Evolutionary conservation across 2,329 filamentous ascomycete genomes (phyloP).

Genomic region (Macrophomina pseudophaseolina): DNA sequence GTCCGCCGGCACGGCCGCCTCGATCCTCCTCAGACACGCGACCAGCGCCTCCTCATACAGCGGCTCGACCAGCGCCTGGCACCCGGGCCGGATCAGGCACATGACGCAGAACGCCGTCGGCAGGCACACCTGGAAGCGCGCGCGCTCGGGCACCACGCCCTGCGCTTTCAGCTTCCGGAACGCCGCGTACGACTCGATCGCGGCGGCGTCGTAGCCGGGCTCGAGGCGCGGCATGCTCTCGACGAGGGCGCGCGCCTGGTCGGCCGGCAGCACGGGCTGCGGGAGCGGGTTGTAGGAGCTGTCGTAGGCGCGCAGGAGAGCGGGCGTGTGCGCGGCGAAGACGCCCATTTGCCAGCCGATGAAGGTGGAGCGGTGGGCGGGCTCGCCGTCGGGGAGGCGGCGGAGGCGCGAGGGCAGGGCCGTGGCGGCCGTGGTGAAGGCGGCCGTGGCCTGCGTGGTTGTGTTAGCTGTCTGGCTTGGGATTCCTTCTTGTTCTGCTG

Average conservation of each 20-base stretch:
- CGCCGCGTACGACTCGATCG: slow-evolving; percentile 40
- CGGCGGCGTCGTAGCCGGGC: slow-evolving; percentile 41
- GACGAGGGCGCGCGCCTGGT: slow-evolving; percentile 15
- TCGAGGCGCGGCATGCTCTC: slow-evolving; percentile 21
- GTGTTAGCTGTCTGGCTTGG: no score
- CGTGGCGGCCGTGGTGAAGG: slow-evolving; percentile 21
- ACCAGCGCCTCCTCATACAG: slow-evolving; percentile 41
- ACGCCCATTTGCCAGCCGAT: slow-evolving; percentile 25
- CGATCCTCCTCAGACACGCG: slow-evolving; percentile 35
- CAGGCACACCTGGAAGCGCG: slow-evolving; percentile 42
- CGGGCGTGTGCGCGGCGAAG: slow-evolving; percentile 13
- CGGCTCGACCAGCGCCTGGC: slow-evolving; percentile 37
- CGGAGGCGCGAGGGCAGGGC: slow-evolving; percentile 27
- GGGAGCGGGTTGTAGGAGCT: neutral
- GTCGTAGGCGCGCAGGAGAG: neutral
- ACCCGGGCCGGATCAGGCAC: slow-evolving; percentile 31
- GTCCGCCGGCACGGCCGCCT: slow-evolving; percentile 38
- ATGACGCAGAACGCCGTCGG: slow-evolving; percentile 34
- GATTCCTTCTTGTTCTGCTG: no score
- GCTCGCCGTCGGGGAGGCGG: slow-evolving; percentile 32
- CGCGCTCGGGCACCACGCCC: slow-evolving; percentile 35
- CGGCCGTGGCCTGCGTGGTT: neutral
- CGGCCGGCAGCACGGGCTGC: neutral
- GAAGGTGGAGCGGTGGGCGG: slow-evolving; percentile 27
- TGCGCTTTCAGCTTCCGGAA: slow-evolving; percentile 37